A percentile compares a stretch with the other conserved stretches of the same genome.
Conservation (phyloP, 176 grass and related monocot genomes). For the Luzula sylvatica region DNA sequence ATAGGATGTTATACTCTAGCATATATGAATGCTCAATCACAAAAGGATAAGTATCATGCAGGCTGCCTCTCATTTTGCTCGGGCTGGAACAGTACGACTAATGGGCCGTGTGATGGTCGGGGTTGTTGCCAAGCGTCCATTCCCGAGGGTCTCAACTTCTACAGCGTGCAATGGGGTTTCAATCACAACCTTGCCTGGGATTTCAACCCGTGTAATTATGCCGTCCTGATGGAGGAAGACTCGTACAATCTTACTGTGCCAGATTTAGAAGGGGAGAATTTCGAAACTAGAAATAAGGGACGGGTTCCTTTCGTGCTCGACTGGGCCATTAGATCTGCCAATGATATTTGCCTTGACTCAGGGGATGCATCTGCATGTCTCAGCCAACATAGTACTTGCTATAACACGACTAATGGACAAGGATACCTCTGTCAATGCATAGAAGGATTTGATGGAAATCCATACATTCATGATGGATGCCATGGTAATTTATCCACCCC, state of each 20-base stretch:
- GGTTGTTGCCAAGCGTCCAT: conserved; percentile 19
- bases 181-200: background rate
- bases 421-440: too few relatives aligned
- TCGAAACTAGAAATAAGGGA: background rate
- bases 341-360: too few relatives aligned
- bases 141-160: background rate
- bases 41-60: background rate
- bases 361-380: too few relatives aligned
- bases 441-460: too few relatives aligned
- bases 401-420: too few relatives aligned
- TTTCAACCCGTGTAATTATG: conserved; percentile 13
- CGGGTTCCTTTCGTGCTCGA: too few relatives aligned
- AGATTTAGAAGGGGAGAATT: background rate
- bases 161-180: background rate
- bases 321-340: too few relatives aligned
- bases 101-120: background rate
- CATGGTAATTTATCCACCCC: background rate
- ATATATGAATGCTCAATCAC: background rate
- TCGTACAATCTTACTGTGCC: conserved; percentile 7
- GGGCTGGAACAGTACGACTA: background rate
- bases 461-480: too few relatives aligned
- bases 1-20: conserved; percentile 16
- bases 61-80: background rate
- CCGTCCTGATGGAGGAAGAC: conserved; percentile 13
- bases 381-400: too few relatives aligned